A percentile compares a stretch with the other conserved stretches of the same genome.
phyloP scores from a whole-genome alignment of 352 stramenopile genomes.

The Globisporangium irregulare region DNA sequence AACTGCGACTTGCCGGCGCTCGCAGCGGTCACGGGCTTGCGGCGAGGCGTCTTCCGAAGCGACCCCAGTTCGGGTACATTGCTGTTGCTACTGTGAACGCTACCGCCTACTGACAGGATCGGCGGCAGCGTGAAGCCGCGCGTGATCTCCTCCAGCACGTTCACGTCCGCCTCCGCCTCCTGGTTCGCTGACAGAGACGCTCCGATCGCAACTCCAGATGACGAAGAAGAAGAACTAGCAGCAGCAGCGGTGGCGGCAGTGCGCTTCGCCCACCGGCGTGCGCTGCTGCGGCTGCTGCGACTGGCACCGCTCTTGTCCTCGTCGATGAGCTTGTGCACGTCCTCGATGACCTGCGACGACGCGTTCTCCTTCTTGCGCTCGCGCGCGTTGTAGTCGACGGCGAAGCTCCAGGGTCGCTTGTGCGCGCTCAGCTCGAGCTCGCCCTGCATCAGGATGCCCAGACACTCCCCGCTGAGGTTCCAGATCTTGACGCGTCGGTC shows the following conservation, averaged over 20 bases:
- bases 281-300: constrained; percentile 9
- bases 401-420: constrained; percentile 58
- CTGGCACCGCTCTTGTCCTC: constrained; percentile 7
- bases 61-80: constrained; percentile 13
- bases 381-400: constrained; percentile 68
- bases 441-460: constrained; percentile 77
- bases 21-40: constrained; percentile 41
- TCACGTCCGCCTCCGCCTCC: constrained; percentile 14
- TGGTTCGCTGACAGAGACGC: constrained; percentile 8
- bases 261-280: constrained; percentile 22
- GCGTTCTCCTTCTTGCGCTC: constrained; percentile 64
- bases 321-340: constrained; percentile 43
- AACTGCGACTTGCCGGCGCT: constrained; percentile 37
- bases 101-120: constrained; percentile 17
- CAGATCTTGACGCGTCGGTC: constrained; percentile 80
- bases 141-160: constrained; percentile 40
- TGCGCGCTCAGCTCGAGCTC: constrained; percentile 35
- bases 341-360: constrained; percentile 53
- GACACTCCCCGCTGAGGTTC: constrained; percentile 54
- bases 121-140: constrained; percentile 33
- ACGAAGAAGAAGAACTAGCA: constrained; percentile 11
- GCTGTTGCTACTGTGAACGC: background rate
- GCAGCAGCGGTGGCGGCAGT: constrained; percentile 7
- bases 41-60: constrained; percentile 46
- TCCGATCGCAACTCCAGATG: background rate